Conservation (phyloP, 768 basidiomycete species). For the Mycena galericulata region DNA sequence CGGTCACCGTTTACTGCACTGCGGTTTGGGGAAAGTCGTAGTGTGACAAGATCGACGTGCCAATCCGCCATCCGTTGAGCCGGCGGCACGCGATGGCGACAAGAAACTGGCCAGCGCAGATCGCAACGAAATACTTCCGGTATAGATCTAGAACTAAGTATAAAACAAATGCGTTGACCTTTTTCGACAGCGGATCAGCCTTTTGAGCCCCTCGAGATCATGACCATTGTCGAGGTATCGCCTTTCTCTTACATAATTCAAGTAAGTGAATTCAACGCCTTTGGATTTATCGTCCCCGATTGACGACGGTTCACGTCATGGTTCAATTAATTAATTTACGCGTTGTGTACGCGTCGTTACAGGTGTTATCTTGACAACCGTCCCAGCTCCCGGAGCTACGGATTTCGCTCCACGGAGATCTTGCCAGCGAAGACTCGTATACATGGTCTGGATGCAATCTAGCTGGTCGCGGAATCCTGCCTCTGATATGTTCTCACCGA, state of each 20-base stretch:
- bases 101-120: background rate
- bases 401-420: no score
- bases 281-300: no score
- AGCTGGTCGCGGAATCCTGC: no score
- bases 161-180: conserved; percentile 8
- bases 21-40: conserved; percentile 30
- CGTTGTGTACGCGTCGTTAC: background rate
- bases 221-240: no score
- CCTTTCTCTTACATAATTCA: no score
- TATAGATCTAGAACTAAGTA: background rate
- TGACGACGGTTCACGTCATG: background rate
- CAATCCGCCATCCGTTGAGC: background rate
- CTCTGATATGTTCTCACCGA: no score
- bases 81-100: background rate
- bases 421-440: no score
- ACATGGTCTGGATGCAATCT: no score
- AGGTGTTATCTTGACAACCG: background rate
- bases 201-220: no score
- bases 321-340: background rate
- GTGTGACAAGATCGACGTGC: conserved; percentile 28
- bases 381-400: no score
- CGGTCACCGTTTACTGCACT: conserved; percentile 21
- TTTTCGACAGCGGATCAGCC: no score
- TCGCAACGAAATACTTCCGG: background rate
- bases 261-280: no score